These are phyloP conservation scores for Prinsepia uniflora DNA, from an alignment of 306 rosid genomes.

Conservation along the genomic window DNA sequence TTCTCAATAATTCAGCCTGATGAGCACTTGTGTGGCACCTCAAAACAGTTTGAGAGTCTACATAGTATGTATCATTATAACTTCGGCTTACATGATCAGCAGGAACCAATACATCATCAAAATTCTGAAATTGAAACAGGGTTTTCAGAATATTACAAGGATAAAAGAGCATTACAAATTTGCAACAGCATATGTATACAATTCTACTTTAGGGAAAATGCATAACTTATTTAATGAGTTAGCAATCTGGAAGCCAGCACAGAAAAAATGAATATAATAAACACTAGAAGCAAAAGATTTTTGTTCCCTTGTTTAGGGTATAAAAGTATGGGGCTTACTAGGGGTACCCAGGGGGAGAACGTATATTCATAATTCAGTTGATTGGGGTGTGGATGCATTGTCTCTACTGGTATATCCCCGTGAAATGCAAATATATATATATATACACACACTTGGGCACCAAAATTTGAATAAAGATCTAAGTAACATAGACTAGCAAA, in stretches of 20 bases:
- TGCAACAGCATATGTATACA: conserved; percentile 4
- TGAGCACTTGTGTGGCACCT: conserved; percentile 99
- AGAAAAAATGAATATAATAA: not conserved
- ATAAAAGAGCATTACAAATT: not conserved
- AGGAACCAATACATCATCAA: conserved; percentile 98
- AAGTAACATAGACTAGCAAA: not conserved
- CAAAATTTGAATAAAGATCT: not conserved
- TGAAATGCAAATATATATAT: no score
- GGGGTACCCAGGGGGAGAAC: no score
- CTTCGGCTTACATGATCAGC: conserved; percentile 92
- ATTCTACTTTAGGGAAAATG: not conserved
- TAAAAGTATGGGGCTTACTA: no score
- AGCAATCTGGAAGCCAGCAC: not conserved
- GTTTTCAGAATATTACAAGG: not conserved
- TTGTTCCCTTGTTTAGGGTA: not conserved
- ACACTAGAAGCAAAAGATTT: not conserved
- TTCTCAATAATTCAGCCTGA: conserved; percentile 83
- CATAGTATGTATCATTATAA: conserved; percentile 85
- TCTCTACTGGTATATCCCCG: not conserved
- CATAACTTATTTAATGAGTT: not conserved
- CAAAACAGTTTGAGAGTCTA: conserved; percentile 76
- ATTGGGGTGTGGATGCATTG: not conserved
- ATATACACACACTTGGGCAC: not conserved
- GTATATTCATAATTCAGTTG: no score
- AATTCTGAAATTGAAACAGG: conserved; percentile 57